Evolutionary conservation across 2,329 filamentous ascomycete species (phyloP).

Genomic region (Aureobasidium sp.): DNA sequence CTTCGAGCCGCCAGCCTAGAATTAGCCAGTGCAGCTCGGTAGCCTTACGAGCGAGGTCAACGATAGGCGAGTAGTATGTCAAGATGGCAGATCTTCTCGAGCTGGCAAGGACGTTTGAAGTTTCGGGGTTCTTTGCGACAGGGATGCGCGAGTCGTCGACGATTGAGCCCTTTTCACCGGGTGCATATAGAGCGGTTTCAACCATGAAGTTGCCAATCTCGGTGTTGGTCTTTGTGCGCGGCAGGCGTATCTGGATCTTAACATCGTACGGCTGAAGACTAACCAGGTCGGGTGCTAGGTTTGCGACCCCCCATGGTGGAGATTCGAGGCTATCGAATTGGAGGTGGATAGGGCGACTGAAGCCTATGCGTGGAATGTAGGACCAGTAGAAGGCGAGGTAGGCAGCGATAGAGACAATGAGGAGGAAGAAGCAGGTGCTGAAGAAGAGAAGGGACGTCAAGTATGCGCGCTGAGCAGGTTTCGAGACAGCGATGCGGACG

Average conservation of each 20-base stretch:
- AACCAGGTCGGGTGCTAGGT: slow-evolving; percentile 47
- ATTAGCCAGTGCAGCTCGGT: slow-evolving; percentile 61
- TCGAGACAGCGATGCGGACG: slow-evolving; percentile 48
- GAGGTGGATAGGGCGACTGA: slow-evolving; percentile 54
- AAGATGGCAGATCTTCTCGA: slow-evolving; percentile 70
- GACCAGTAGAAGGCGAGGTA: slow-evolving; percentile 61
- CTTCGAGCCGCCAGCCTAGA: slow-evolving; percentile 55
- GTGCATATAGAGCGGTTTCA: slow-evolving; percentile 56
- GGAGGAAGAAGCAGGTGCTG: slow-evolving; percentile 44
- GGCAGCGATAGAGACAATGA: slow-evolving; percentile 49
- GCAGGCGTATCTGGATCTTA: slow-evolving; percentile 63
- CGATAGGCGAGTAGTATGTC: slow-evolving; percentile 65
- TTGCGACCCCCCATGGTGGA: slow-evolving; percentile 41
- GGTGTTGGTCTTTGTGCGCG: slow-evolving; percentile 67
- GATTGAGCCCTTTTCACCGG: slow-evolving; percentile 6
- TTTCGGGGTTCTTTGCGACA: not conserved
- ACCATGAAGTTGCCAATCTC: slow-evolving; percentile 92
- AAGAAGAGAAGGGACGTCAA: slow-evolving; percentile 49
- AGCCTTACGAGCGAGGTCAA: slow-evolving; percentile 53
- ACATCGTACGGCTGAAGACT: slow-evolving; percentile 79
- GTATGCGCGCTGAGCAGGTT: slow-evolving; percentile 55
- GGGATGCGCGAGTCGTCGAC: slow-evolving; percentile 1
- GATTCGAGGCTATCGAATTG: slow-evolving; percentile 49
- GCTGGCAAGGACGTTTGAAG: slow-evolving; percentile 23
- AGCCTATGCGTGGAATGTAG: slow-evolving; percentile 58